Evolutionary conservation across 2,329 filamentous ascomycete genomes (phyloP).

Genomic region (Phaeomoniella chlamydospora): DNA sequence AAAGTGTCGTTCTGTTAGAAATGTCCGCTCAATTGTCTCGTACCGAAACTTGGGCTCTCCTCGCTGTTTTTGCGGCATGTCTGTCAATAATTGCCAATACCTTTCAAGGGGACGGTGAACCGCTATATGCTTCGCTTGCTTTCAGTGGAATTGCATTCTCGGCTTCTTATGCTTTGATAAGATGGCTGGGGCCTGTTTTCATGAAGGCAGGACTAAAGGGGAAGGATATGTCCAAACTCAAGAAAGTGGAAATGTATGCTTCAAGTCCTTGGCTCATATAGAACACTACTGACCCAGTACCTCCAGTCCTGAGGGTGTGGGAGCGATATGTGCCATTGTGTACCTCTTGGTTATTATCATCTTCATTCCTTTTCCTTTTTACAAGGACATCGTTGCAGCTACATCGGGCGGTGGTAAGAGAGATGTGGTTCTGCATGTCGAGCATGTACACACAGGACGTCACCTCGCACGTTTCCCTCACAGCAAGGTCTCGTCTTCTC

Average conservation of each 20-base stretch:
- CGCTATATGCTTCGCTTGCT: conserved; percentile 74
- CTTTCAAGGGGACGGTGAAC: conserved; percentile 73
- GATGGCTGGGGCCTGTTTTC: conserved; percentile 86
- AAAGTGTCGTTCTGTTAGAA: too few relatives aligned
- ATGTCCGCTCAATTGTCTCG: conserved; percentile 31
- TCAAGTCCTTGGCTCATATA: conserved; percentile 6
- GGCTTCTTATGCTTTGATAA: conserved; percentile 69
- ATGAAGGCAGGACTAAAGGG: conserved; percentile 80
- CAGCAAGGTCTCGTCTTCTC: conserved; percentile 51
- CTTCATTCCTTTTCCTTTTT: conserved; percentile 95
- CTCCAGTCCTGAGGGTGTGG: conserved; percentile 79
- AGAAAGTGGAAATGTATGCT: conserved; percentile 57
- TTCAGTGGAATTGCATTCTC: conserved; percentile 76
- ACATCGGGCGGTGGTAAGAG: conserved; percentile 88
- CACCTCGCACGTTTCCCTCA: conserved; percentile 87
- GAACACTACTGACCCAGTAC: conserved; percentile 2
- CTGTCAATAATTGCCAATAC: conserved; percentile 64
- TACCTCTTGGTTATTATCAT: conserved; percentile 79
- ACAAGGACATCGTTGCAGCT: conserved; percentile 91
- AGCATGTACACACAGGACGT: conserved; percentile 65
- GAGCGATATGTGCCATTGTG: conserved; percentile 79
- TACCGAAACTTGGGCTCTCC: conserved; percentile 40
- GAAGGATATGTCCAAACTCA: conserved; percentile 69
- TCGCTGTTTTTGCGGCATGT: conserved; percentile 54
- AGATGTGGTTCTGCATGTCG: conserved; percentile 63